Percentiles rank a stretch among this genome's conserved stretches.
Evolutionary conservation across 768 basidiomycete species (phyloP).

Genomic region (Psilocybe subaeruginosa): DNA sequence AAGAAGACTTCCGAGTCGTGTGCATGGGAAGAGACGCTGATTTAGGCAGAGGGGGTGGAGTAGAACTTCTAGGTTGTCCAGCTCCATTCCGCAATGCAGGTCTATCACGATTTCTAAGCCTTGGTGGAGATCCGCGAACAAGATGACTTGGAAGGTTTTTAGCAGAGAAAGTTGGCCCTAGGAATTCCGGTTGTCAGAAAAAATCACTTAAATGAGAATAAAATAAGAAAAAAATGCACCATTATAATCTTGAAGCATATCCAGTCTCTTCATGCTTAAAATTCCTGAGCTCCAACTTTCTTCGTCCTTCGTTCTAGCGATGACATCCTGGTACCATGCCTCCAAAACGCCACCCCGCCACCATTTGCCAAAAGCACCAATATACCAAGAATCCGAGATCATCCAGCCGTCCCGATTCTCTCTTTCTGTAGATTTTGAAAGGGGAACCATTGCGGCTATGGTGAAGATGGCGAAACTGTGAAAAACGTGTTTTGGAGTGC

Average conservation of each 20-base stretch:
- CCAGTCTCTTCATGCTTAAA: conserved; percentile 72
- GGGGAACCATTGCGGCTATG: conserved; percentile 75
- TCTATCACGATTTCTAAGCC: conserved; percentile 59
- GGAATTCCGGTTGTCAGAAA: neutral
- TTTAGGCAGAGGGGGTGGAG: conserved; percentile 84
- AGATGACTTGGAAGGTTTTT: conserved; percentile 47
- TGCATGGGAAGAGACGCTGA: conserved; percentile 81
- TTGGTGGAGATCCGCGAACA: conserved; percentile 55
- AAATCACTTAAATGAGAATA: neutral
- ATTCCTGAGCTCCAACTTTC: conserved; percentile 82
- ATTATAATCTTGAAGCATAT: conserved; percentile 67
- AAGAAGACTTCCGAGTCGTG: conserved; percentile 47
- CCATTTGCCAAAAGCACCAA: conserved; percentile 92
- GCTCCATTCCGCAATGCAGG: conserved; percentile 43
- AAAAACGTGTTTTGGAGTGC: conserved; percentile 88
- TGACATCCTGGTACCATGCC: conserved; percentile 75
- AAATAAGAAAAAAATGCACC: conserved; percentile 38
- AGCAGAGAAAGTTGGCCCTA: conserved; percentile 56
- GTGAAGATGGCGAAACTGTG: conserved; percentile 88
- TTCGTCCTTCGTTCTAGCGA: conserved; percentile 64
- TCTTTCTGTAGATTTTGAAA: conserved; percentile 41
- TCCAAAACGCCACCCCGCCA: conserved; percentile 85
- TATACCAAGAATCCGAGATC: conserved; percentile 82
- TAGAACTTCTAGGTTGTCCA: conserved; percentile 59
- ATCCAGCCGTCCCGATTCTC: conserved; percentile 50